Evolutionary conservation across 495 filamentous ascomycete genomes (phyloP).

Genomic region (Hapsidospora chrysogenum): DNA sequence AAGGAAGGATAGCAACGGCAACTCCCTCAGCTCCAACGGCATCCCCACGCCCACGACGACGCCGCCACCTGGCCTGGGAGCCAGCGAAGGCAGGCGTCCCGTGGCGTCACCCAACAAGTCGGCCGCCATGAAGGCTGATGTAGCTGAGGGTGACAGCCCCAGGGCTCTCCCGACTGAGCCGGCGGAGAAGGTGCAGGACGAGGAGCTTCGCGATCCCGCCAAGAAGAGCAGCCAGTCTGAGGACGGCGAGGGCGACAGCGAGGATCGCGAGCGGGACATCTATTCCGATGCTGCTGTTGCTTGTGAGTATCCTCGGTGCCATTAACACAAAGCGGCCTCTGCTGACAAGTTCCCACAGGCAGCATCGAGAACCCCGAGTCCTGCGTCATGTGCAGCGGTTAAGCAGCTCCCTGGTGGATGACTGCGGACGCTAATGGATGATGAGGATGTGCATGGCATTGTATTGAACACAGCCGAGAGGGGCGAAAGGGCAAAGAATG

Average conservation of each 20-base stretch:
- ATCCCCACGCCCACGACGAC: constrained; percentile 43
- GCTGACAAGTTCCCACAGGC: constrained; percentile 16
- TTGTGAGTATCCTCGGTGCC: constrained; percentile 40
- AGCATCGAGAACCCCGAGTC: constrained; percentile 86
- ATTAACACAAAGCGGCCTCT: not conserved
- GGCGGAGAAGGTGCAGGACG: constrained; percentile 32
- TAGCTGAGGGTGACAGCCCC: constrained; percentile 56
- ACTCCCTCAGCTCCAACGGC: constrained; percentile 26
- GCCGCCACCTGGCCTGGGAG: constrained; percentile 32
- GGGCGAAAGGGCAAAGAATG: no score
- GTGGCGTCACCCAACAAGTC: constrained; percentile 29
- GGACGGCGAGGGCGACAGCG: constrained; percentile 47
- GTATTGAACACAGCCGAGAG: no score
- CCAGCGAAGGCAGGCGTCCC: constrained; percentile 15
- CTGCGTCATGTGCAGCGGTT: constrained; percentile 85
- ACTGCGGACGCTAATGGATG: not conserved
- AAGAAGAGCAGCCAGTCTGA: constrained; percentile 31
- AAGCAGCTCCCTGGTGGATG: not conserved
- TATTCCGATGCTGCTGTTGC: constrained; percentile 80
- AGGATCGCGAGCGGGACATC: constrained; percentile 68
- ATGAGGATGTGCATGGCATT: not conserved
- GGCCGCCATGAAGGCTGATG: constrained; percentile 48
- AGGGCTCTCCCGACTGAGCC: constrained; percentile 59
- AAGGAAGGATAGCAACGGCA: constrained; percentile 21
- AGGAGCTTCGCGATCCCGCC: constrained; percentile 38